These are phyloP conservation scores for Lasiodiplodia citricola DNA, from an alignment of 2,329 filamentous ascomycete genomes.

Conservation along the genomic window DNA sequence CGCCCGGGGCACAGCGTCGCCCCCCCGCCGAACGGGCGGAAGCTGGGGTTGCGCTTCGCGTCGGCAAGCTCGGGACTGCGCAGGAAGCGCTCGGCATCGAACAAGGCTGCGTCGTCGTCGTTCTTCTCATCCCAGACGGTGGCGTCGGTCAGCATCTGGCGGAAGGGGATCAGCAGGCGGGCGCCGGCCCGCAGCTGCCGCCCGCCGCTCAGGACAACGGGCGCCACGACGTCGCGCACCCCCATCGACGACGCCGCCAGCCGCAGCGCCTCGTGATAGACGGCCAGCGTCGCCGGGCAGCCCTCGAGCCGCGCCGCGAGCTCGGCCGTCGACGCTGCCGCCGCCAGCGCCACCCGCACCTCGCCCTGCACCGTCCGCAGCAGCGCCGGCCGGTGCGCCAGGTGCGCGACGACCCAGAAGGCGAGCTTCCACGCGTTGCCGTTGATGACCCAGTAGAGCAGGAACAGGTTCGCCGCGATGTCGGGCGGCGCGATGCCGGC, in stretches of 20 bases:
- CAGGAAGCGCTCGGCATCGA: conserved; percentile 20
- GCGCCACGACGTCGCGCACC: conserved; percentile 25
- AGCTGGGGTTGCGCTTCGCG: conserved; percentile 10
- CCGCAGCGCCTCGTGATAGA: conserved; percentile 29
- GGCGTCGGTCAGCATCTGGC: conserved; percentile 30
- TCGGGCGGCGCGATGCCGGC: not conserved
- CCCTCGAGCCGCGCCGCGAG: conserved; percentile 12
- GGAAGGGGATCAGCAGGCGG: conserved; percentile 30
- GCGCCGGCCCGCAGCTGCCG: conserved; percentile 28
- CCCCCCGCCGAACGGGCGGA: conserved; percentile 25
- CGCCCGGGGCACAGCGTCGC: conserved; percentile 21
- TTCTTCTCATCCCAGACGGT: conserved; percentile 19
- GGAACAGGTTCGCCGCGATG: not conserved
- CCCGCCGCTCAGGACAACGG: conserved; percentile 26
- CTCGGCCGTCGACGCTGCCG: not conserved
- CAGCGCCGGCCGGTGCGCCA: conserved; percentile 28
- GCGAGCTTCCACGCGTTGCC: conserved; percentile 31
- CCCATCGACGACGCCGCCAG: conserved; percentile 18
- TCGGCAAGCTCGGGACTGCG: not conserved
- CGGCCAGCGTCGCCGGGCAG: conserved; percentile 27
- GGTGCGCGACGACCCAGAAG: conserved; percentile 33
- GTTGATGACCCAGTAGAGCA: conserved; percentile 29
- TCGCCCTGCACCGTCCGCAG: not conserved
- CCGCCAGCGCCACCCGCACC: not conserved
- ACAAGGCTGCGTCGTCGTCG: conserved; percentile 26